Base-by-base conservation (phyloP, 257 asterid genomes). In the Paraleonurus japonicus region DNA sequence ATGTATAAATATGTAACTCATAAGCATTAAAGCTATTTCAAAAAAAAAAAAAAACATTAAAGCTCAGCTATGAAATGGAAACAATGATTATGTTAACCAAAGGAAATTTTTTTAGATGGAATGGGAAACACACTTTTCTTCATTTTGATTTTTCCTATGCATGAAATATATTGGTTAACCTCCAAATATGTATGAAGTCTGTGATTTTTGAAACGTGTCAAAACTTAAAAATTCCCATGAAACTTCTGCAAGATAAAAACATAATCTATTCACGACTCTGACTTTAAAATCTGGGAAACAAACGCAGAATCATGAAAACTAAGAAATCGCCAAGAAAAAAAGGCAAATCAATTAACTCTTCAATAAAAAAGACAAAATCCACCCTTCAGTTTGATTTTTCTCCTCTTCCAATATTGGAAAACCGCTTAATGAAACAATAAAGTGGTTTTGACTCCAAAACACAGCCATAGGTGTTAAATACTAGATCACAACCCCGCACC, bases 351-450 rank as follows among this genome's bases (percentile, higher is more conserved):
- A 15, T 15, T 48, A 48, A 48, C 9, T 15, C 11, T 15, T 5
- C 53, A 20, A 20, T n/a, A n/a, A n/a, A n/a, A n/a, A n/a, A n/a
- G n/a, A n/a, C 45, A 11, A 54, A 54, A 19, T 24, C 32, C 28
- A 20, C 60, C 28, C 60, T 53, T 7, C 60, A 53, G 13, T 53
- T 53, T 4, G 28, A 19, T 20, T 53, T 53, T 26, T 27, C 35
- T 58, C 12, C 39, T 26, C 39, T 10, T 39, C 16, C 28, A 12
- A 43, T 16, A 39, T 19, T 0, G 70, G 69, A 41, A 84, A 84
- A 71, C 80, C 83, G 87, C 81, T 22, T 3, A 28, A 16, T 26
- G 16, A 30, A 35, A 47, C 11, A 55, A 53, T 65, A 75, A 53
- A 67, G 55, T 62, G 76, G 81, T 75, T 78, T 79, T 66, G 2